phyloP scores from a whole-genome alignment of 1,284 basidiomycete species.

The Volvariella surrecta region DNA sequence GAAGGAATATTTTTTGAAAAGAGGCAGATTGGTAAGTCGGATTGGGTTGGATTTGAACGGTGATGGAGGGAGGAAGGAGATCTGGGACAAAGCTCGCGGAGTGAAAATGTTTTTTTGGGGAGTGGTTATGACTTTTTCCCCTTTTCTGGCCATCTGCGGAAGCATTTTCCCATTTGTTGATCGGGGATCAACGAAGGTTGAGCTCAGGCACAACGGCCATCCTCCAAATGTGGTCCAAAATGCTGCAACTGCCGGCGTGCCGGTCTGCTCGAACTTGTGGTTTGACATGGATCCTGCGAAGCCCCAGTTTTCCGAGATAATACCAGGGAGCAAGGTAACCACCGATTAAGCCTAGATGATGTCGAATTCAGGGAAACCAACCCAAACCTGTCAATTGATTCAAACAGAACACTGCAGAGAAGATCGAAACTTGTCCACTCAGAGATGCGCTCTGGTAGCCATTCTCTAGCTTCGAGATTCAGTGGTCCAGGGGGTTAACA shows the following conservation, averaged over 20 bases:
- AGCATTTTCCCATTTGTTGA: conserved; percentile 23
- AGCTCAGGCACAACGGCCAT: conserved; percentile 23
- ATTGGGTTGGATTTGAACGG: too few species aligned
- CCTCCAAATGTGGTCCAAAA: conserved; percentile 13
- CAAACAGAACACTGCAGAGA: background rate
- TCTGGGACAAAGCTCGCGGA: conserved; percentile 15
- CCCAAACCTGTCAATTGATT: too few species aligned
- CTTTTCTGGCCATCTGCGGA: conserved; percentile 21
- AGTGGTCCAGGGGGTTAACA: background rate
- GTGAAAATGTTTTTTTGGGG: conserved; percentile 13
- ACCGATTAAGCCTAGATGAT: conserved; percentile 5
- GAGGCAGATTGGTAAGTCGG: too few species aligned
- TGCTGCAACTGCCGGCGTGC: conserved; percentile 27
- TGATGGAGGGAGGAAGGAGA: conserved; percentile 4
- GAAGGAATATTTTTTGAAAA: too few species aligned
- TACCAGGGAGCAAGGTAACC: conserved; percentile 4
- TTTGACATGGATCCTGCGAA: conserved; percentile 3
- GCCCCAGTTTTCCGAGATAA: conserved; percentile 1
- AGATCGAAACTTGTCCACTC: background rate
- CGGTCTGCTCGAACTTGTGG: conserved; percentile 13
- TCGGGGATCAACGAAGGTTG: conserved; percentile 33
- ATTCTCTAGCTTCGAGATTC: conserved; percentile 1
- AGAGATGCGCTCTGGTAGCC: conserved; percentile 3
- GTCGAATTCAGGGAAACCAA: conserved; percentile 15
- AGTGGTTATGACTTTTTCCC: conserved; percentile 8